Percentiles rank a stretch among this genome's conserved stretches.
Evolutionary conservation across 2,329 filamentous ascomycete genomes (phyloP).

Genomic region (Dactylellina leptospora): DNA sequence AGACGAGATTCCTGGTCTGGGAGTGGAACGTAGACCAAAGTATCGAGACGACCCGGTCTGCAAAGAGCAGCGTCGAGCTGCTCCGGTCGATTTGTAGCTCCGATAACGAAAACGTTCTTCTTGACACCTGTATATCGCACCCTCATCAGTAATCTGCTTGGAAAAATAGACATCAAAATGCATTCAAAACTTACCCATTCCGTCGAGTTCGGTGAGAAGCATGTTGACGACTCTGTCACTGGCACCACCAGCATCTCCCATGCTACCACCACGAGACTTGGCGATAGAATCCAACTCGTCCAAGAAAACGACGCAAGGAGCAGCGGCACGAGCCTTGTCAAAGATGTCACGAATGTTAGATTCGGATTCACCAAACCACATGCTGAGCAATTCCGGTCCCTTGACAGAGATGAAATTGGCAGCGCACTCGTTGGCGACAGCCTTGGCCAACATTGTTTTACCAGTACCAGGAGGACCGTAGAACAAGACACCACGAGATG

Average conservation of each 20-base stretch:
- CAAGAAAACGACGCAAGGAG: constrained; percentile 97
- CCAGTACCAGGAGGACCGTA: constrained; percentile 99
- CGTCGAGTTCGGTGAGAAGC: constrained; percentile 76
- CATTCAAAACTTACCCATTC: constrained; percentile 66
- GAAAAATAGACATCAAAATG: constrained; percentile 28
- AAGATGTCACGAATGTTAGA: constrained; percentile 99
- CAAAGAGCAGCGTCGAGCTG: constrained; percentile 97
- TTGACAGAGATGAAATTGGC: constrained; percentile 99
- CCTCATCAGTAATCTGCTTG: constrained; percentile 61
- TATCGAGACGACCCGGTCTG: constrained; percentile 98
- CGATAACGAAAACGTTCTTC: constrained; percentile 99
- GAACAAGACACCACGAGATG: constrained; percentile 97
- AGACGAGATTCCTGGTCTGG: constrained; percentile 90
- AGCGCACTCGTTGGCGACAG: constrained; percentile 97
- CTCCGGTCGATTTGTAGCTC: constrained; percentile 97
- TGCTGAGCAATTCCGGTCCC: constrained; percentile 95
- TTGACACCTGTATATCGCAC: constrained; percentile 66
- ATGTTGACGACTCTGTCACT: constrained; percentile 99
- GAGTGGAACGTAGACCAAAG: constrained; percentile 95
- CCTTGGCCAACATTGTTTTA: constrained; percentile 99
- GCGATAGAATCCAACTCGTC: constrained; percentile 99
- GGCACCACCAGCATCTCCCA: constrained; percentile 95
- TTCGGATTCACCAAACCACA: constrained; percentile 99
- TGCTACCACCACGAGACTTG: constrained; percentile 96
- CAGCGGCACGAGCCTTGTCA: constrained; percentile 97